phyloP scores from a whole-genome alignment of 2,329 filamentous ascomycete genomes.

The Alternaria panax region DNA sequence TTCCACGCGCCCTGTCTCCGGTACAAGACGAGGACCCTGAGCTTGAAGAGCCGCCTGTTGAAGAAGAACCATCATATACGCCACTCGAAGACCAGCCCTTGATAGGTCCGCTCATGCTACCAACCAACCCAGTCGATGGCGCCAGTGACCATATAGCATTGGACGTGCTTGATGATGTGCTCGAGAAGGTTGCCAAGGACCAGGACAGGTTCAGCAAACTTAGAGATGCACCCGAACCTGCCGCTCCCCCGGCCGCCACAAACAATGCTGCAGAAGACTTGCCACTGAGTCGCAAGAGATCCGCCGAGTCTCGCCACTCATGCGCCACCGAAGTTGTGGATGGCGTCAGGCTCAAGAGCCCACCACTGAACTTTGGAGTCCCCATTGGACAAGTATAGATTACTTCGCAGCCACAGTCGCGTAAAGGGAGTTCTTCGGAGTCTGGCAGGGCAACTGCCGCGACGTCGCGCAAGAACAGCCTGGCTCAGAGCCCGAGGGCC shows the following conservation, averaged over 20 bases:
- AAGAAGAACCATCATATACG: conserved; percentile 15
- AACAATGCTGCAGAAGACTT: conserved; percentile 6
- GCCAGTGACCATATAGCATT: conserved; percentile 40
- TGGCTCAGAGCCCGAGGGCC: neutral
- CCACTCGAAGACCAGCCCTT: conserved; percentile 35
- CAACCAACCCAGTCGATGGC: conserved; percentile 42
- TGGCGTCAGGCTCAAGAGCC: conserved; percentile 47
- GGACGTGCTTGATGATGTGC: conserved; percentile 34
- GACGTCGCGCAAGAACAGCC: neutral
- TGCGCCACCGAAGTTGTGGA: conserved; percentile 37
- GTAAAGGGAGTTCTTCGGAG: neutral
- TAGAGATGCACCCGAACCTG: conserved; percentile 24
- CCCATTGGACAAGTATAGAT: conserved; percentile 41
- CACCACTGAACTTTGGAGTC: conserved; percentile 45
- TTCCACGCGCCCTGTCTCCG: conserved; percentile 30
- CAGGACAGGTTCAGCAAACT: conserved; percentile 28
- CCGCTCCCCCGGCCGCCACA: neutral
- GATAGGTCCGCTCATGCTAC: conserved; percentile 43
- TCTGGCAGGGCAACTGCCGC: neutral
- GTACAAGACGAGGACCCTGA: conserved; percentile 17
- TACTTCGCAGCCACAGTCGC: neutral
- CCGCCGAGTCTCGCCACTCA: conserved; percentile 25
- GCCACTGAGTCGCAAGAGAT: conserved; percentile 31
- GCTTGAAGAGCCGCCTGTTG: conserved; percentile 15
- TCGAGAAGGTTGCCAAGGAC: conserved; percentile 36